Conservation (phyloP, 2,329 filamentous ascomycete genomes). For the Ambrosiella cleistominuta region DNA sequence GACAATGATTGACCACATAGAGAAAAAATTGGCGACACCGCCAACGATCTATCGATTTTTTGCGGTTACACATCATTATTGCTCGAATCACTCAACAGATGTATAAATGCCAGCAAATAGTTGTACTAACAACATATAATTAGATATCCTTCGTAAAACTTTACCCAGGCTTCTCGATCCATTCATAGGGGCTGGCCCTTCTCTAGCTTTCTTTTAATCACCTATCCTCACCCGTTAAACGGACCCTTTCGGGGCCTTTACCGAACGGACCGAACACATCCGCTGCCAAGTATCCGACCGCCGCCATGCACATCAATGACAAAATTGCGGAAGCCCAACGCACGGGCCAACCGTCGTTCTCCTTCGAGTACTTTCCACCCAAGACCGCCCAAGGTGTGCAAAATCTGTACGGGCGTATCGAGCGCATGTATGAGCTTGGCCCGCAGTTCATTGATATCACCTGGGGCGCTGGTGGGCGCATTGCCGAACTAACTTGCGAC, state of each 20-base stretch:
- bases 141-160: background rate
- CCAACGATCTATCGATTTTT: too few relatives aligned
- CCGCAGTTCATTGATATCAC: constrained; percentile 97
- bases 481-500: constrained; percentile 84
- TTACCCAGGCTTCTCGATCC: background rate
- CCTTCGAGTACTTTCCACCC: constrained; percentile 97
- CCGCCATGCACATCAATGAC: constrained; percentile 76
- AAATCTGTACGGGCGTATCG: constrained; percentile 98
- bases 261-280: background rate
- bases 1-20: too few relatives aligned
- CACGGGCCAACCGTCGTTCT: constrained; percentile 74
- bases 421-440: constrained; percentile 89
- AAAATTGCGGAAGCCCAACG: constrained; percentile 72
- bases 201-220: background rate
- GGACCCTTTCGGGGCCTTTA: background rate
- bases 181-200: background rate
- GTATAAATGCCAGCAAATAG: too few relatives aligned
- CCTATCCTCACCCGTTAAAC: background rate
- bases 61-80: too few relatives aligned
- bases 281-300: constrained; percentile 7
- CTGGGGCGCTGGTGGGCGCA: constrained; percentile 86
- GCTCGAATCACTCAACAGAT: too few relatives aligned
- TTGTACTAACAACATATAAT: background rate
- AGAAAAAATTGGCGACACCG: too few relatives aligned
- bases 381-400: constrained; percentile 96